Conservation (phyloP, 495 filamentous ascomycete genomes). For the Diplogelasinospora grovesii region DNA sequence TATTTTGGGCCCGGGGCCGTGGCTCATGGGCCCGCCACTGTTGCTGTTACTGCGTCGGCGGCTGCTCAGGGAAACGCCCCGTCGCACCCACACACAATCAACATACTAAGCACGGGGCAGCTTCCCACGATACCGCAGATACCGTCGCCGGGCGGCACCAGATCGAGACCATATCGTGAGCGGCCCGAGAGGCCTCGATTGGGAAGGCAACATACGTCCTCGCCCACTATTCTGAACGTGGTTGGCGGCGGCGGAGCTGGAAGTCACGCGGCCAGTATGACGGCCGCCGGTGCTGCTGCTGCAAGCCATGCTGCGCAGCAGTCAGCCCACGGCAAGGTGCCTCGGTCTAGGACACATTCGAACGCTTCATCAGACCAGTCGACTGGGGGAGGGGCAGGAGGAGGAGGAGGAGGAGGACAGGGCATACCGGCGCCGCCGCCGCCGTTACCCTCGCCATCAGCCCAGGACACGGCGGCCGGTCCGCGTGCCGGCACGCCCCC, state of each 20-base stretch:
- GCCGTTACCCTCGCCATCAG: constrained; percentile 53
- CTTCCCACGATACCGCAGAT: constrained; percentile 72
- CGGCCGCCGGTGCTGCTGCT: constrained; percentile 10
- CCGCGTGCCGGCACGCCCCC: constrained; percentile 47
- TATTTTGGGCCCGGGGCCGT: constrained; percentile 87
- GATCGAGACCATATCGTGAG: constrained; percentile 34
- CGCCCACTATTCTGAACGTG: constrained; percentile 59
- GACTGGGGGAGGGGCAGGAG: constrained; percentile 18
- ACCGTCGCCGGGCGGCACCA: constrained; percentile 71
- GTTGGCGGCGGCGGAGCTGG: constrained; percentile 17
- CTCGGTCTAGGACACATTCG: constrained; percentile 45
- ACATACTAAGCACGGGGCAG: constrained; percentile 72
- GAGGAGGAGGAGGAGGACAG: no score
- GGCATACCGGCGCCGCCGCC: constrained; percentile 38
- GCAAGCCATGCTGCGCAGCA: constrained; percentile 27
- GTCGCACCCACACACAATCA: constrained; percentile 55
- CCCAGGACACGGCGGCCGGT: constrained; percentile 26
- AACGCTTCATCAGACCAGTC: constrained; percentile 43
- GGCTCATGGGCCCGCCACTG: constrained; percentile 33
- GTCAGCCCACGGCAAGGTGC: constrained; percentile 24
- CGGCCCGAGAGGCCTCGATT: constrained; percentile 49
- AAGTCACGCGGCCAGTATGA: no score
- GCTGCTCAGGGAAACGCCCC: constrained; percentile 32
- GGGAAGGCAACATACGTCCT: constrained; percentile 70
- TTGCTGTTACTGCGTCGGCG: constrained; percentile 23